Evolutionary conservation across 352 stramenopile species (phyloP), one percentile per base, ranked within the genome.

Genomic region (Phytophthora palmivora): DNA sequence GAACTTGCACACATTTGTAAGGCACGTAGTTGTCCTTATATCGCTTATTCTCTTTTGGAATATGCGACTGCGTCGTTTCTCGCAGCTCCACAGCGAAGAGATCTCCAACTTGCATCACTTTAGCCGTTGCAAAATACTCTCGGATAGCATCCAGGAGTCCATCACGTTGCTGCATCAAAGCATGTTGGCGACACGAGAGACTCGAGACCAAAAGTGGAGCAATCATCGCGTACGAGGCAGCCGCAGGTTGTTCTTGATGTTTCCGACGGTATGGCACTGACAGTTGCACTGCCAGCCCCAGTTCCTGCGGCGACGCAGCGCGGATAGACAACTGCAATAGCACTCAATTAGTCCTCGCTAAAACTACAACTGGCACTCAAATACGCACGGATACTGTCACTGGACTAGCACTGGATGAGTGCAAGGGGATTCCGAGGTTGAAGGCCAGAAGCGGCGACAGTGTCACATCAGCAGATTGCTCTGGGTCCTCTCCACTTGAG

Each of bases 361-460:
- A 15, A 26, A 51, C 51, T 18, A 42, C 18, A 16, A 6, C 41
- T 19, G 59, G 22, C 18, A 47, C 19, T n/a, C n/a, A 48, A 1
- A 7, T 11, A 18, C 10, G 18, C 47, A 90, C 81, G 37, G 54
- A 53, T 18, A 76, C 58, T 2, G 38, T 60, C 9, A 76, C 72
- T 7, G 65, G 63, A 8, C 19, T 41, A 24, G 54, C 42, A 19
- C 43, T 76, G 37, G 69, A 51, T 6, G 77, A 58, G 37, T 84
- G 66, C 30, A 32, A 32, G 4, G 26, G 26, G 26, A 32, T 32
- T 32, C 26, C 26, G 26, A 32, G 26, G 26, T 32, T 32, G 26
- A 91, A 92, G 15, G 85, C 85, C 32, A 94, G 47, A 45, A 94
- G 66, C n/a, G 82, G 81, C 10, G 85, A 78, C n/a, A 92, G 58